Evolutionary conservation across 1,284 basidiomycete genomes (phyloP), one percentile per base, ranked within the genome.

Genomic region (Rhodotorula sp.): DNA sequence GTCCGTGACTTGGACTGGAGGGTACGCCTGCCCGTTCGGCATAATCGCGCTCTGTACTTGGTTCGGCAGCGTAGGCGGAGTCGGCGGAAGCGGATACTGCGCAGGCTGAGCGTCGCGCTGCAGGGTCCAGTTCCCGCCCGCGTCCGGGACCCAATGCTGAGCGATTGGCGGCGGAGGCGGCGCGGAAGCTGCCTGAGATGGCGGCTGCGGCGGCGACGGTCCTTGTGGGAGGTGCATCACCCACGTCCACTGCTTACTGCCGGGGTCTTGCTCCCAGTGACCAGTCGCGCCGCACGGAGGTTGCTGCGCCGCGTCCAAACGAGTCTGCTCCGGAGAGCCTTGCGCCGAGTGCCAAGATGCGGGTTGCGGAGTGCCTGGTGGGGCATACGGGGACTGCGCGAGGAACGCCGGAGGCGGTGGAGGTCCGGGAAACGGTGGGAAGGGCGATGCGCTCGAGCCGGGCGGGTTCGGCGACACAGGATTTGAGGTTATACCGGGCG

Each of bases 321-420:
- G 10, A n/a, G 20, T 22, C 53, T 6, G 60, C 20, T 15, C 20
- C 4, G 60, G 17, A 14, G 56, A 20, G 15, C 6, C 22, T 14
- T 22, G 49, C n/a, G 24, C 49, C 18, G 49, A n/a, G 22, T 12
- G 5, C 24, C n/a, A n/a, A 3, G n/a, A 51, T 14, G 24, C 8
- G 8, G 24, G 12, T 51, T 51, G 49, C 14, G 49, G 22, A 51
- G 12, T n/a, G 22, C 49, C 49, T 14, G 49, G 49, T 4, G 49
- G 22, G 4, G n/a, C 49, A n/a, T 20, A 20, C 15, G 51, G 24
- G 15, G n/a, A 54, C 6, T 33, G 7, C 22, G 62, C 46, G 4
- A 30, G 55, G 42, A 59, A n/a, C 3, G n/a, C n/a, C 22, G 49
- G 49, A 22, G 64, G 64, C 17, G 64, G 64, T n/a, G 64, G 64